Conservation (phyloP, 139 green algal genomes). For the Chlorella ohadii region DNA sequence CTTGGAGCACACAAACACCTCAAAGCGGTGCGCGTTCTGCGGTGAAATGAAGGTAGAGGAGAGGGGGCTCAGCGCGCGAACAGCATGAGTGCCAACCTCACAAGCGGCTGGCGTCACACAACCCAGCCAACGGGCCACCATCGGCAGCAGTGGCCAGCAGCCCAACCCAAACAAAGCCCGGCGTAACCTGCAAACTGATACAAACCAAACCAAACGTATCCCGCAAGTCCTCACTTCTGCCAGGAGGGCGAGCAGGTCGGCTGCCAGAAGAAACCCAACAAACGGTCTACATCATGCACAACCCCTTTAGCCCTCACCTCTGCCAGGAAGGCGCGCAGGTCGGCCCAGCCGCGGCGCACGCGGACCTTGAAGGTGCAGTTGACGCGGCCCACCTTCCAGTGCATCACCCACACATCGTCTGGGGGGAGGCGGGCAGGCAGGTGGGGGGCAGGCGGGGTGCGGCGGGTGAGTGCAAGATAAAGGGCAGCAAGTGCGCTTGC, state of each 20-base stretch:
- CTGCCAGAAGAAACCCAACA: no score
- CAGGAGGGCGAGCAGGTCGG: conserved; percentile 30
- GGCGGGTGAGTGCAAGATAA: no score
- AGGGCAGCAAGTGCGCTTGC: background rate
- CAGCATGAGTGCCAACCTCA: no score
- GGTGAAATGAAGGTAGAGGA: background rate
- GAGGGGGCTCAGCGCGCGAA: no score
- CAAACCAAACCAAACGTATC: no score
- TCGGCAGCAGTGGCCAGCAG: no score
- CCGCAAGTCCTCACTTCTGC: background rate
- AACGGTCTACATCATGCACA: no score
- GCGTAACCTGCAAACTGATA: no score
- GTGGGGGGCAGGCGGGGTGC: background rate
- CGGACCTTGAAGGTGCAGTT: conserved; percentile 49
- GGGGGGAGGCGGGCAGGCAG: background rate
- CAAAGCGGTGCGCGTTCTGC: conserved; percentile 33
- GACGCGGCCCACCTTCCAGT: conserved; percentile 40
- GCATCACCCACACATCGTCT: conserved; percentile 38
- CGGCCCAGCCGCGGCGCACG: conserved; percentile 43
- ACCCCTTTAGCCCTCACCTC: no score
- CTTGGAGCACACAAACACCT: conserved; percentile 50
- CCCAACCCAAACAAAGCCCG: no score
- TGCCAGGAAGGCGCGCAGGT: conserved; percentile 36
- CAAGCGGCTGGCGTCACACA: no score
- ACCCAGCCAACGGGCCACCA: no score